Conservation (phyloP, 2,329 filamentous ascomycete species). For the Venturiaceae sp. region DNA sequence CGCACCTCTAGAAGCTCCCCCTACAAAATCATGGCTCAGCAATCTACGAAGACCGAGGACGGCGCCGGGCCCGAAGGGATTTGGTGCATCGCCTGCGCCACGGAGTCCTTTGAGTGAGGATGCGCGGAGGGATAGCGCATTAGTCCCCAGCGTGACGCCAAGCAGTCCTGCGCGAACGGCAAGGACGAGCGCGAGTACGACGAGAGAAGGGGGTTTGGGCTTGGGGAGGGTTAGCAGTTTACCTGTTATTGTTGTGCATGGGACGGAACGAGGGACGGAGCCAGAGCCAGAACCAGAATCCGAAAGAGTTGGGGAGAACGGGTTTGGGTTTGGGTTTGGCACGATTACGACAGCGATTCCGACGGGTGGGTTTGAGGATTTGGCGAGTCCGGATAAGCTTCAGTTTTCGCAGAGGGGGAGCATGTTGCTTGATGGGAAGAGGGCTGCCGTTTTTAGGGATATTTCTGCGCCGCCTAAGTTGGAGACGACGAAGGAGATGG, state of each 20-base stretch:
- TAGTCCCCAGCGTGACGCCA: not conserved
- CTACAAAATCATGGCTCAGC: not conserved
- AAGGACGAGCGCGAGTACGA: not conserved
- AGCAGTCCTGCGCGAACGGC: not conserved
- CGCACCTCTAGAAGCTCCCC: not conserved
- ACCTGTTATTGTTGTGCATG: conserved; percentile 34
- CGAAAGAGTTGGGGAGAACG: not conserved
- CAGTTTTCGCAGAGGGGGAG: conserved; percentile 53
- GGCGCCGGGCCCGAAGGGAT: not conserved
- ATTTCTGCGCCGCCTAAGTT: not conserved
- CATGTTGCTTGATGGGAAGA: conserved; percentile 41
- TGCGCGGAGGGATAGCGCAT: conserved; percentile 3
- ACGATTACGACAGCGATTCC: conserved; percentile 47
- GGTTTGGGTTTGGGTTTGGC: too few relatives aligned
- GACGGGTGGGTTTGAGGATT: conserved; percentile 40
- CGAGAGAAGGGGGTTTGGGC: too few relatives aligned
- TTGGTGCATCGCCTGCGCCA: not conserved
- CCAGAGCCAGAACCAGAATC: too few relatives aligned
- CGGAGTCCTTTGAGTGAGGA: not conserved
- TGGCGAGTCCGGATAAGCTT: conserved; percentile 40
- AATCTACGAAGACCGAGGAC: conserved; percentile 6
- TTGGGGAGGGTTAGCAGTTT: conserved; percentile 24
- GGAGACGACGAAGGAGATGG: conserved; percentile 6
- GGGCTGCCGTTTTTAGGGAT: not conserved
- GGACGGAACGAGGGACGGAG: conserved; percentile 19